phyloP scores from a whole-genome alignment of 371 early-diverging fungal genomes.

The Mortierella sp. region DNA sequence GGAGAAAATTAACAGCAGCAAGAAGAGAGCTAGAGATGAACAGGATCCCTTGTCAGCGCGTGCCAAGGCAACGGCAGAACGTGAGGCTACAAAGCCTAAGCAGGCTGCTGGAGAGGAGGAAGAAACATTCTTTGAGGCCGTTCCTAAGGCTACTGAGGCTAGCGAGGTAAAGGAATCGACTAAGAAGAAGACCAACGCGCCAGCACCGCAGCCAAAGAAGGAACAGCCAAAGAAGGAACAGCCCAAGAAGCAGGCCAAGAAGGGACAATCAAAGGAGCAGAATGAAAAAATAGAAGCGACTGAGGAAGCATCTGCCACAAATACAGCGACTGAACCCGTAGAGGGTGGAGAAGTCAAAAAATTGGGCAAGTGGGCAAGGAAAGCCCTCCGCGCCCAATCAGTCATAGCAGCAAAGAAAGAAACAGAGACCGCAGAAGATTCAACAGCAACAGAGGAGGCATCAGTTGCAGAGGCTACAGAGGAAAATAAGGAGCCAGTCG shows the following conservation, averaged over 20 bases:
- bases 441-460: neutral
- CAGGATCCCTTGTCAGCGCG: constrained; percentile 32
- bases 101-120: constrained; percentile 19
- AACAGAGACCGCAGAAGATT: neutral
- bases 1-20: constrained; percentile 33
- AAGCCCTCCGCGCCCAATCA: constrained; percentile 39
- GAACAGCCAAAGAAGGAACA: constrained; percentile 11
- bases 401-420: constrained; percentile 9
- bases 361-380: constrained; percentile 52
- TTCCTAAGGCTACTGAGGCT: constrained; percentile 25
- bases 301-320: neutral
- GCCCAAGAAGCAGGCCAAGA: constrained; percentile 1
- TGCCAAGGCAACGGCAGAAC: constrained; percentile 42
- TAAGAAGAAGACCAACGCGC: constrained; percentile 3
- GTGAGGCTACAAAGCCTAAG: constrained; percentile 29
- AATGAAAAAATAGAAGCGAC: neutral
- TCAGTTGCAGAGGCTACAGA: neutral
- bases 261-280: constrained; percentile 6
- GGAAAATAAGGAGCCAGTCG: constrained; percentile 5
- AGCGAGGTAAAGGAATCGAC: neutral
- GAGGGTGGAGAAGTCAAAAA: constrained; percentile 25
- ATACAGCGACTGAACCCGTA: neutral
- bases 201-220: constrained; percentile 13
- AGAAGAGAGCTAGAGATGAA: constrained; percentile 30
- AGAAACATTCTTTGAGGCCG: constrained; percentile 48